Percentiles rank a stretch among this genome's conserved stretches.
Conservation (phyloP, 352 stramenopile genomes). For the Phytophthora colocasiae region DNA sequence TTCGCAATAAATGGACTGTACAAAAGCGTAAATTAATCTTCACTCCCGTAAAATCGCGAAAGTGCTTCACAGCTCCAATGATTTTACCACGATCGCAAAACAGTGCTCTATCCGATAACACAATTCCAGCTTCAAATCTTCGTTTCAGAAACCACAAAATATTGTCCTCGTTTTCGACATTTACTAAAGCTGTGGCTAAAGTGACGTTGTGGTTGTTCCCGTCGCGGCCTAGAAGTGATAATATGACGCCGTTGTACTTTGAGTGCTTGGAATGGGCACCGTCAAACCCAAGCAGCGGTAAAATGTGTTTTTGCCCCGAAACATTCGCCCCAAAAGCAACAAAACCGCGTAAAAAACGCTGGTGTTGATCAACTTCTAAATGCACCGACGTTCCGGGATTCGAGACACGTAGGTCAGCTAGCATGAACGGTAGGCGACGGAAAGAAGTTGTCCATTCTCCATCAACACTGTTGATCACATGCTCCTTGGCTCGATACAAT, state of each 20-base stretch:
- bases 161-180: background rate
- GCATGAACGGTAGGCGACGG: constrained; percentile 2
- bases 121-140: background rate
- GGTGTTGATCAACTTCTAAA: constrained; percentile 9
- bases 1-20: background rate
- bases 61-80: background rate
- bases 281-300: background rate
- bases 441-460: constrained; percentile 8
- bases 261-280: background rate
- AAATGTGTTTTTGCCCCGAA: background rate
- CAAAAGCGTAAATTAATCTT: background rate
- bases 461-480: background rate
- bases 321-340: constrained; percentile 5
- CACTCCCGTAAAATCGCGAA: background rate
- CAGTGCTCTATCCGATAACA: background rate
- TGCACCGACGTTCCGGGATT: constrained; percentile 9
- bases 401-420: background rate
- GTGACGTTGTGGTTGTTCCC: background rate
- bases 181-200: background rate
- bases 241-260: background rate
- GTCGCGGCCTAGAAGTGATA: background rate
- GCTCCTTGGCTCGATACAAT: constrained; percentile 13
- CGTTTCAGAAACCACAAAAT: background rate
- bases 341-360: constrained; percentile 15
- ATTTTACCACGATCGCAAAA: background rate